Percentiles rank a stretch among this genome's conserved stretches.
phyloP scores from a whole-genome alignment of 768 basidiomycete species.

The Mycena albidolilacea region DNA sequence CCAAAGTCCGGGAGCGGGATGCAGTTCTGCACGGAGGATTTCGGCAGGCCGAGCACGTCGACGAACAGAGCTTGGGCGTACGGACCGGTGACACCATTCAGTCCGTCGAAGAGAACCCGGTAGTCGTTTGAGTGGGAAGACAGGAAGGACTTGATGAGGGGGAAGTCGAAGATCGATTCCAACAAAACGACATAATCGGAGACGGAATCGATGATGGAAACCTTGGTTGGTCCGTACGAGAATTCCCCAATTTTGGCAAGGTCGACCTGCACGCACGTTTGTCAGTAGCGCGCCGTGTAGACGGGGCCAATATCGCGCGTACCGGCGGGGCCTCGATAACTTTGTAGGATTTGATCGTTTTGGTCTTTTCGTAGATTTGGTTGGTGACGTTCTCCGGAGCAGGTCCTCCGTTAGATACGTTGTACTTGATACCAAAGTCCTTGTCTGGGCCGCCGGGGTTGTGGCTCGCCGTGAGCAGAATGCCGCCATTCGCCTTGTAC shows the following conservation, averaged over 20 bases:
- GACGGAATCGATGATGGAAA: constrained; percentile 96
- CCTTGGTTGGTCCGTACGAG: constrained; percentile 85
- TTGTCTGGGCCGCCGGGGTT: constrained; percentile 99
- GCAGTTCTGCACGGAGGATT: constrained; percentile 91
- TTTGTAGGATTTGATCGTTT: constrained; percentile 89
- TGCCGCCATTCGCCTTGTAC: constrained; percentile 97
- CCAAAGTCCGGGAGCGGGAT: constrained; percentile 95
- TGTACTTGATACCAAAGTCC: constrained; percentile 99
- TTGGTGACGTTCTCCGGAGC: constrained; percentile 98
- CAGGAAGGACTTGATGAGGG: constrained; percentile 92
- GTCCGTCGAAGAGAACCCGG: constrained; percentile 94
- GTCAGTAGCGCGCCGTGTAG: constrained; percentile 23
- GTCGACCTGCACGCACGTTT: constrained; percentile 71
- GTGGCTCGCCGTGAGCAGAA: constrained; percentile 96
- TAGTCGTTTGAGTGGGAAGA: constrained; percentile 75
- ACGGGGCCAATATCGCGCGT: constrained; percentile 47
- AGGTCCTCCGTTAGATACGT: constrained; percentile 96
- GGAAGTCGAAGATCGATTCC: constrained; percentile 94
- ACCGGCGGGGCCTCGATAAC: constrained; percentile 83
- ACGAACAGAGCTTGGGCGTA: constrained; percentile 93
- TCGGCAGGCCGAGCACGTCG: constrained; percentile 83
- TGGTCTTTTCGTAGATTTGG: constrained; percentile 93
- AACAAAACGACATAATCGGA: constrained; percentile 89
- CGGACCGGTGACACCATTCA: constrained; percentile 97
- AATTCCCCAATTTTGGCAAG: constrained; percentile 86